A percentile compares a stretch with the other conserved stretches of the same genome.
Conservation (phyloP, 805 yeast genomes). For the Yarrowia sp. region DNA sequence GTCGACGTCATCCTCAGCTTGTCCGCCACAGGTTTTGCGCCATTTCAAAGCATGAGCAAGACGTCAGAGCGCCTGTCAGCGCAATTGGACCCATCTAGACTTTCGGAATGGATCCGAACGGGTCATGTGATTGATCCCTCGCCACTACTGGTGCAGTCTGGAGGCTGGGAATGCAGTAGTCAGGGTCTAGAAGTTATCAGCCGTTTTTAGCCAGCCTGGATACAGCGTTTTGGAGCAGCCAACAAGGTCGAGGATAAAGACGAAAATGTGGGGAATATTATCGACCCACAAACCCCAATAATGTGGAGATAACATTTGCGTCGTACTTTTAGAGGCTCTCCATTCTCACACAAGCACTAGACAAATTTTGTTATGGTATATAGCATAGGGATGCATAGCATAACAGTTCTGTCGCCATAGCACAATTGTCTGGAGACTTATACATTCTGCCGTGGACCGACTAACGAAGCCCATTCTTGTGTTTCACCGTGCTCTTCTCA, state of each 20-base stretch:
- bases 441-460: too few species aligned
- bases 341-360: neutral
- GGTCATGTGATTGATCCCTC: neutral
- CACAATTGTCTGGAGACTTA: too few species aligned
- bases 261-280: constrained; percentile 16
- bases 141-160: neutral
- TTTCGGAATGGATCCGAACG: constrained; percentile 24
- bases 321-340: neutral
- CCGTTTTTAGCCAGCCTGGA: constrained; percentile 8
- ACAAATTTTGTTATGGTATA: neutral
- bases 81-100: constrained; percentile 4
- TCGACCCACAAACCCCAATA: neutral
- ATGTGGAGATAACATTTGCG: constrained; percentile 9
- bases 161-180: constrained; percentile 19
- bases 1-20: constrained; percentile 17
- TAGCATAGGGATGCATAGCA: constrained; percentile 14
- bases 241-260: neutral
- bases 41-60: constrained; percentile 28
- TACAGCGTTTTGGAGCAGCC: constrained; percentile 4
- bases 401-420: neutral
- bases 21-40: neutral
- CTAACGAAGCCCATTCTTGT: too few species aligned
- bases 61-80: neutral
- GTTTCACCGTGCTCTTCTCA: too few species aligned
- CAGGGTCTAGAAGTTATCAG: constrained; percentile 31